phyloP scores from a whole-genome alignment of 805 yeast genomes.

The Yarrowia keelungensis region DNA sequence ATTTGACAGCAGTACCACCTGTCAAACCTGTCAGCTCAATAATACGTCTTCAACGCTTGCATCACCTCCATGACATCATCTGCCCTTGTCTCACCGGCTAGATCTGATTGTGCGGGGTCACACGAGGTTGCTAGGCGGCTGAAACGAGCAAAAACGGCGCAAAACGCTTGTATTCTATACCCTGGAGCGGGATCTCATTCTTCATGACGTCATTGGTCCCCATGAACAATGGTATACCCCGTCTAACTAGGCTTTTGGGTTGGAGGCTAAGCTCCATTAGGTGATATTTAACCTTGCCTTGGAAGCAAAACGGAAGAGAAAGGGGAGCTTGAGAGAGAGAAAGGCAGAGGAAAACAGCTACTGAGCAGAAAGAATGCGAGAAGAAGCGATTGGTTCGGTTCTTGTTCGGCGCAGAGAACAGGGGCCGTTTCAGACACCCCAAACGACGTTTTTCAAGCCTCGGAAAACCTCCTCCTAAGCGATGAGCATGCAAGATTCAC shows the following conservation, averaged over 20 bases:
- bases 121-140: background rate
- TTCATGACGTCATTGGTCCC: constrained; percentile 1
- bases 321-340: background rate
- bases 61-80: background rate
- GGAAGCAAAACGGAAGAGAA: background rate
- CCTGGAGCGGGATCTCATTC: background rate
- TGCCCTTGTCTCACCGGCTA: background rate
- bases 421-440: background rate
- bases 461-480: background rate
- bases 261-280: constrained; percentile 11
- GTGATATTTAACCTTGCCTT: constrained; percentile 17
- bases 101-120: constrained; percentile 14
- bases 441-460: background rate
- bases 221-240: background rate
- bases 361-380: background rate
- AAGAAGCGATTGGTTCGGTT: background rate
- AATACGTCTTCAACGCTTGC: too few species aligned
- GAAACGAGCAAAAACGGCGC: background rate
- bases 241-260: background rate
- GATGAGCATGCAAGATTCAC: constrained; percentile 14
- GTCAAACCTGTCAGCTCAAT: background rate
- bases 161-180: background rate
- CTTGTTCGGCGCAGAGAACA: background rate
- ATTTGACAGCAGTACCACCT: background rate
- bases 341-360: too few species aligned